A percentile compares a stretch with the other conserved stretches of the same genome.
Evolutionary conservation across 2,329 filamentous ascomycete genomes (phyloP).

Genomic region (Phyllosticta citriasiana): DNA sequence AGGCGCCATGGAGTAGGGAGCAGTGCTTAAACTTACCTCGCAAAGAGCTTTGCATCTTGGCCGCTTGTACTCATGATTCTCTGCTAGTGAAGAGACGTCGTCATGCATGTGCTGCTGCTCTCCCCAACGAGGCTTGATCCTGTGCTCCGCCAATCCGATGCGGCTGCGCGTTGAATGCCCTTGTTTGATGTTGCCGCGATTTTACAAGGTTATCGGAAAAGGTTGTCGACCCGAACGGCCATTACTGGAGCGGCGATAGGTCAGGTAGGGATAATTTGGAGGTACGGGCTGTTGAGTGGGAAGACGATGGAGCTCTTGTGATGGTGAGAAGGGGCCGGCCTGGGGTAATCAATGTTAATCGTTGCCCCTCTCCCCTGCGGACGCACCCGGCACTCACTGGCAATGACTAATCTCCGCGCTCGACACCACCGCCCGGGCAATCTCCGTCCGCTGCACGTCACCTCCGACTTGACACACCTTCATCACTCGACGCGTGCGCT

Average conservation of each 20-base stretch:
- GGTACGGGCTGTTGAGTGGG: neutral
- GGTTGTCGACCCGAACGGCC: slow-evolving; percentile 3
- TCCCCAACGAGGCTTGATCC: slow-evolving; percentile 7
- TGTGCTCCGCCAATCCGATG: slow-evolving; percentile 9
- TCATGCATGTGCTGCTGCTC: slow-evolving; percentile 9
- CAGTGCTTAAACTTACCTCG: slow-evolving; percentile 57
- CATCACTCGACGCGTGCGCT: neutral
- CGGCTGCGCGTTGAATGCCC: neutral
- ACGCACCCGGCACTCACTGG: neutral
- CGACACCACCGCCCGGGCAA: neutral
- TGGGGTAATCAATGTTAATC: neutral
- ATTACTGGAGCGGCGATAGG: slow-evolving; percentile 4
- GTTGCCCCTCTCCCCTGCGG: neutral
- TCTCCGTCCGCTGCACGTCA: slow-evolving; percentile 4
- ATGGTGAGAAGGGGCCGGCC: slow-evolving; percentile 5
- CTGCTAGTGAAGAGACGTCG: slow-evolving; percentile 11
- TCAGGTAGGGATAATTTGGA: neutral
- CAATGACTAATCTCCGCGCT: slow-evolving; percentile 3
- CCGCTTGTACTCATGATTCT: slow-evolving; percentile 54
- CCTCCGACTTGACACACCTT: neutral
- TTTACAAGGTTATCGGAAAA: slow-evolving; percentile 6
- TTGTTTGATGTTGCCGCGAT: neutral
- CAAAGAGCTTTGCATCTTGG: slow-evolving; percentile 98
- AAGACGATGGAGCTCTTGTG: slow-evolving; percentile 7
- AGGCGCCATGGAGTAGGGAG: slow-evolving; percentile 8